These are phyloP conservation scores for Parastagonospora avenae DNA, from an alignment of 2,329 filamentous ascomycete genomes.

Conservation along the genomic window DNA sequence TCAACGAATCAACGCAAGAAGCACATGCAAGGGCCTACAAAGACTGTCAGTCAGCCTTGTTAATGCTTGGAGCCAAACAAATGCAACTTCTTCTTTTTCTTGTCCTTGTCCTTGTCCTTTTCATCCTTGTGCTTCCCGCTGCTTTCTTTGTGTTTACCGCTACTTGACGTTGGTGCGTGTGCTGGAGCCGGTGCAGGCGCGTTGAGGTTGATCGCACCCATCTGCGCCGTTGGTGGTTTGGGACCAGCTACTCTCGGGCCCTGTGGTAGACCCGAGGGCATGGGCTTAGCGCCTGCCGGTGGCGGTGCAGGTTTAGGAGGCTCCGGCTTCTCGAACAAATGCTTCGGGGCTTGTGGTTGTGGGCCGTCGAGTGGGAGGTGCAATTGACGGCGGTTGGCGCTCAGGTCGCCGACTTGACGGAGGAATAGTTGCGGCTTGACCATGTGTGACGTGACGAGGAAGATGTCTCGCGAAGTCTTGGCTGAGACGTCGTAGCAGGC, in stretches of 20 bases:
- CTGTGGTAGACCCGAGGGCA: conserved; percentile 36
- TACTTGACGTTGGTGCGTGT: conserved; percentile 8
- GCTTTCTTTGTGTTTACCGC: conserved; percentile 18
- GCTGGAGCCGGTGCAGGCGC: conserved; percentile 16
- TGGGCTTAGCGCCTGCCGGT: conserved; percentile 51
- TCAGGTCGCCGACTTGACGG: conserved; percentile 80
- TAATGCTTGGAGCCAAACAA: conserved; percentile 54
- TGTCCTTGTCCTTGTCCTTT: conserved; percentile 39
- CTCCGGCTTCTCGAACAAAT: conserved; percentile 78
- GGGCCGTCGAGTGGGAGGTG: conserved; percentile 82
- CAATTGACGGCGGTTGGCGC: conserved; percentile 73
- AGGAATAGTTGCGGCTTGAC: conserved; percentile 82
- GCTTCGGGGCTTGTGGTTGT: conserved; percentile 79
- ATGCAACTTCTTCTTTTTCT: conserved; percentile 63
- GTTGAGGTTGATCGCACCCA: conserved; percentile 42
- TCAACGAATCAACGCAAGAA: conserved; percentile 17
- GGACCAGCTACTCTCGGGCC: conserved; percentile 32
- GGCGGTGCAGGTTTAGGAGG: conserved; percentile 60
- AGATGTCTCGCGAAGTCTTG: conserved; percentile 77
- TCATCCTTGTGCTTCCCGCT: conserved; percentile 30
- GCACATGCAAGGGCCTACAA: conserved; percentile 7
- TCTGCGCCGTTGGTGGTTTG: conserved; percentile 41
- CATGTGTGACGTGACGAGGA: conserved; percentile 91
- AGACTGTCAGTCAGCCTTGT: conserved; percentile 6
- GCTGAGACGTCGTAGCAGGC: conserved; percentile 86